These are phyloP conservation scores for Gigaspora rosea DNA, from an alignment of 192 early-diverging fungal genomes.

Conservation along the genomic window DNA sequence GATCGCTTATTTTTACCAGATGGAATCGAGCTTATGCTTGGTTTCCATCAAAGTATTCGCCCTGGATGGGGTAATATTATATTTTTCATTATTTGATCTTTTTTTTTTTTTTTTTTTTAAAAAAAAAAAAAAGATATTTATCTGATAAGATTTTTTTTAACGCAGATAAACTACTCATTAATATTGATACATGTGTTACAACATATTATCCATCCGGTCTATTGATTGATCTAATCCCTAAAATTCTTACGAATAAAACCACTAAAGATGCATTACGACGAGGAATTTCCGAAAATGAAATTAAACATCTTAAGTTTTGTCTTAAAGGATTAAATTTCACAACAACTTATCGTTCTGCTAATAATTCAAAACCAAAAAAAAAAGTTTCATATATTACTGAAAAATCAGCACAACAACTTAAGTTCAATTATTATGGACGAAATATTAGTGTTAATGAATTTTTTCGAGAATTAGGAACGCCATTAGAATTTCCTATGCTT, in stretches of 20 bases:
- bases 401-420: background rate
- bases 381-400: background rate
- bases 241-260: constrained; percentile 55
- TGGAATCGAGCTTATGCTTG: background rate
- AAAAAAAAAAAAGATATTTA: no score
- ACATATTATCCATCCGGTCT: constrained; percentile 18
- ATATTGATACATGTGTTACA: background rate
- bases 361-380: background rate
- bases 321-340: background rate
- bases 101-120: background rate
- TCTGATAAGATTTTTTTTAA: background rate
- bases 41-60: background rate
- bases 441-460: background rate
- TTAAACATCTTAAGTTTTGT: background rate
- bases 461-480: background rate
- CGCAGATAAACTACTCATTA: background rate
- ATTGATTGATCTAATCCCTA: constrained; percentile 65
- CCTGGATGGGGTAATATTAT: background rate
- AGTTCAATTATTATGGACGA: background rate
- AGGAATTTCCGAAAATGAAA: background rate
- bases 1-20: background rate
- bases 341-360: background rate
- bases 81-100: background rate
- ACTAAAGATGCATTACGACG: background rate
- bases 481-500: background rate